Evolutionary conservation across 345 rosid genomes (phyloP).

Genomic region (Ricinus communis): DNA sequence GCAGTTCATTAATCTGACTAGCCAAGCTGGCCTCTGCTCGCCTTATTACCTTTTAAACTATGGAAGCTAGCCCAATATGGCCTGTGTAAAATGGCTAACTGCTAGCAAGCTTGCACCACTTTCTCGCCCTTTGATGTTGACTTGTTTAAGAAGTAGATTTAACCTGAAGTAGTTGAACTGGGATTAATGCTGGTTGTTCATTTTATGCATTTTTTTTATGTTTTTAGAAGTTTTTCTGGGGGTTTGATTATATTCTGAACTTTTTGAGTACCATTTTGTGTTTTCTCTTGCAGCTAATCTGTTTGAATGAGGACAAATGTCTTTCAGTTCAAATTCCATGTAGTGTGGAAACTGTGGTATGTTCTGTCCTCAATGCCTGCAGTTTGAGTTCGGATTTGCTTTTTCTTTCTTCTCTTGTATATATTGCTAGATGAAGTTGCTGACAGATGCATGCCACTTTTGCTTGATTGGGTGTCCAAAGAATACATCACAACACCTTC

Average conservation of each 20-base stretch:
- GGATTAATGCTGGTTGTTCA: background rate
- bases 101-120: background rate
- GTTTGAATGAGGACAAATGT: constrained; percentile 60
- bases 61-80: background rate
- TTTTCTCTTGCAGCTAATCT: constrained; percentile 56
- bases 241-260: background rate
- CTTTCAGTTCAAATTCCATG: constrained; percentile 69
- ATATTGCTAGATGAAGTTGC: background rate
- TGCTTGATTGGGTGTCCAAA: constrained; percentile 31
- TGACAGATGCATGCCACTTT: constrained; percentile 9
- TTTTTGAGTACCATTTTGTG: constrained; percentile 6
- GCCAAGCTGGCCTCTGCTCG: background rate
- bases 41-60: background rate
- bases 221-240: background rate
- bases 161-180: background rate
- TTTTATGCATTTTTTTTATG: constrained; percentile 4
- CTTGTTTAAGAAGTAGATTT: background rate
- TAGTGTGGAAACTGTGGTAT: constrained; percentile 59
- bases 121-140: background rate
- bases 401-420: constrained; percentile 4
- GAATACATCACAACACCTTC: constrained; percentile 64
- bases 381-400: background rate
- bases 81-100: background rate
- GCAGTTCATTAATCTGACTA: background rate
- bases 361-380: constrained; percentile 24